Percentiles rank a stretch among this genome's conserved stretches.
Evolutionary conservation across 2,329 filamentous ascomycete genomes (phyloP).

Genomic region (Diaporthe caulivora): DNA sequence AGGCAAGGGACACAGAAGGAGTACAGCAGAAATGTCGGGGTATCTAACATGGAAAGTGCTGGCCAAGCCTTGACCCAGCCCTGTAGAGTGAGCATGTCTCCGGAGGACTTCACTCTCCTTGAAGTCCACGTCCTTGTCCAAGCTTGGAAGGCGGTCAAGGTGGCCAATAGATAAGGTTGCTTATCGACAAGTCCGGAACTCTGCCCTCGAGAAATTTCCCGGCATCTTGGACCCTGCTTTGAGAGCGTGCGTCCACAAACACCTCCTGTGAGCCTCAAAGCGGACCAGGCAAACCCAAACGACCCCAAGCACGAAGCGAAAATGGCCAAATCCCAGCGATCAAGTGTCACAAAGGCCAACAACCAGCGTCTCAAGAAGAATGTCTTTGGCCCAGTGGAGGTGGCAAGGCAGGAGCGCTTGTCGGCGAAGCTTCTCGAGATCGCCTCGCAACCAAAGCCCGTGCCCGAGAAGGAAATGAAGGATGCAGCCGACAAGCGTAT

Average conservation of each 20-base stretch:
- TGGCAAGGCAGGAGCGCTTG: conserved; percentile 83
- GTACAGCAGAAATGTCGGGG: background rate
- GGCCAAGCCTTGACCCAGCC: background rate
- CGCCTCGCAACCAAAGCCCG: conserved; percentile 81
- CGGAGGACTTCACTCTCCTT: background rate
- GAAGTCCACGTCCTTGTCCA: conserved; percentile 8
- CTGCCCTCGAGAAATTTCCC: conserved; percentile 11
- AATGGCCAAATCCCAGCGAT: conserved; percentile 91
- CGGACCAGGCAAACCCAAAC: background rate
- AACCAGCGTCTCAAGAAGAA: conserved; percentile 82
- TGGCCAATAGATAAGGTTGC: conserved; percentile 18
- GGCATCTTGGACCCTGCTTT: conserved; percentile 12
- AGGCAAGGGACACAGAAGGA: background rate
- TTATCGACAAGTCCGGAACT: conserved; percentile 16
- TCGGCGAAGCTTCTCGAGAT: conserved; percentile 88
- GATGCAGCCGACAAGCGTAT: conserved; percentile 63
- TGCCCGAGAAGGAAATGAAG: conserved; percentile 51
- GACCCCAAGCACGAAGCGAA: conserved; percentile 3
- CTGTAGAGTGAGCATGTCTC: background rate
- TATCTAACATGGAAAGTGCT: background rate
- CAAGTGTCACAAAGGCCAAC: conserved; percentile 86
- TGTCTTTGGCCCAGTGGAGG: conserved; percentile 87
- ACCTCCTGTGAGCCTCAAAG: background rate
- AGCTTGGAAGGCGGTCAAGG: conserved; percentile 27
- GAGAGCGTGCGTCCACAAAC: conserved; percentile 14